Percentiles rank a stretch among this genome's conserved stretches.
phyloP scores from a whole-genome alignment of 2,329 filamentous ascomycete genomes.

The Lasiodiplodia citricola region DNA sequence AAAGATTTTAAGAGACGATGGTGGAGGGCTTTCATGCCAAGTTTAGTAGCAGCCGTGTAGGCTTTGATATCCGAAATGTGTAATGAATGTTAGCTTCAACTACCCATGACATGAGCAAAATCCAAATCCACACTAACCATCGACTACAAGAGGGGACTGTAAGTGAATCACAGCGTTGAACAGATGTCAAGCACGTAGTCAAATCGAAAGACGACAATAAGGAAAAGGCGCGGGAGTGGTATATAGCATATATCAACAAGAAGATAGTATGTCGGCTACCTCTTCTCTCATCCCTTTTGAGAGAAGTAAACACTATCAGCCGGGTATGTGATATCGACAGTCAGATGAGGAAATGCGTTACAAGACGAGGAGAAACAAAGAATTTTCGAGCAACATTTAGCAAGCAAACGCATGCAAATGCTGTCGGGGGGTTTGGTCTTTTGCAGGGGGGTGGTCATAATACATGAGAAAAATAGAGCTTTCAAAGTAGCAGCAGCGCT shows the following conservation, averaged over 20 bases:
- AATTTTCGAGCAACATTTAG: background rate
- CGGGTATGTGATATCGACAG: constrained; percentile 13
- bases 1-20: no score
- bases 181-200: background rate
- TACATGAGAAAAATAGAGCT: constrained; percentile 1
- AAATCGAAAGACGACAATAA: background rate
- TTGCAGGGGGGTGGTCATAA: background rate
- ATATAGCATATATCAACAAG: constrained; percentile 24
- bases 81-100: no score
- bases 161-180: background rate
- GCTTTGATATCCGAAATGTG: no score
- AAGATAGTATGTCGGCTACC: background rate
- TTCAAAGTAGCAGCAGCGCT: background rate
- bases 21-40: no score
- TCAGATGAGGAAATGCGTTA: background rate
- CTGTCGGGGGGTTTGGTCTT: background rate
- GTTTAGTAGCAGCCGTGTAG: no score
- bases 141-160: no score
- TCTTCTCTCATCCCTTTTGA: background rate
- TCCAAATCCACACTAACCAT: no score
- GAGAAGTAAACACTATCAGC: background rate
- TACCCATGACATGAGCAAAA: no score
- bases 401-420: background rate
- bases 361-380: background rate
- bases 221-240: background rate